Base-by-base conservation (phyloP, 2,329 filamentous ascomycete species). In the Aquanectria penicillioides region DNA sequence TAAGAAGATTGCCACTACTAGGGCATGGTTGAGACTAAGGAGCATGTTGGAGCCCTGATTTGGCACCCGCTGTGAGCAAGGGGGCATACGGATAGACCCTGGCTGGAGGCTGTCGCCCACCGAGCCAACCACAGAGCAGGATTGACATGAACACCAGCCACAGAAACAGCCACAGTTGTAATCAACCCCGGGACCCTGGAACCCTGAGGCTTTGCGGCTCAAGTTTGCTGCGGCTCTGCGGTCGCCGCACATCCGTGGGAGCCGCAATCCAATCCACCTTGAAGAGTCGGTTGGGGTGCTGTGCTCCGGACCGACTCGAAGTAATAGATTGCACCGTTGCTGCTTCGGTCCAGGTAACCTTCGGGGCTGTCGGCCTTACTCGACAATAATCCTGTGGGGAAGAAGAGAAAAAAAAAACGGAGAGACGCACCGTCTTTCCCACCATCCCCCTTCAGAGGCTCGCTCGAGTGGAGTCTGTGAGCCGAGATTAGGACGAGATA, bases 161-260 rank as follows among this genome's bases (percentile, higher is more conserved):
- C 48, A 23, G 18, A 4, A 10, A 36, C 22, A 52, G 48, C 48
- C 48, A 51, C 48, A 41, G 18, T 13, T 13, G 33, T 12, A 9
- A 18, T 22, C 25, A 29, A 6, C 13, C 6, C 33, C 17, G 15
- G 37, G 37, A 31, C 29, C 6, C 9, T 17, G n/a, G n/a, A n/a
- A n/a, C n/a, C n/a, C n/a, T 36, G 48, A 43, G 48, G 48, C 48
- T 43, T 33, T 40, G n/a, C n/a, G n/a, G n/a, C n/a, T n/a, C n/a
- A n/a, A n/a, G n/a, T n/a, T n/a, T n/a, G 34, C 7, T 52, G 48
- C 48, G 48, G 48, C 48, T 52, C 48, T 52, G 48, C 48, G 11
- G 13, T n/a, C 5, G 23, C 26, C 18, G 9, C 22, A 13, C 25
- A 29, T 20, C 22, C 34, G 25, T 25, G 13, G 26, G 48, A 52